These are phyloP conservation scores for Aethionema arabicum DNA, from an alignment of 345 rosid genomes.

Conservation along the genomic window DNA sequence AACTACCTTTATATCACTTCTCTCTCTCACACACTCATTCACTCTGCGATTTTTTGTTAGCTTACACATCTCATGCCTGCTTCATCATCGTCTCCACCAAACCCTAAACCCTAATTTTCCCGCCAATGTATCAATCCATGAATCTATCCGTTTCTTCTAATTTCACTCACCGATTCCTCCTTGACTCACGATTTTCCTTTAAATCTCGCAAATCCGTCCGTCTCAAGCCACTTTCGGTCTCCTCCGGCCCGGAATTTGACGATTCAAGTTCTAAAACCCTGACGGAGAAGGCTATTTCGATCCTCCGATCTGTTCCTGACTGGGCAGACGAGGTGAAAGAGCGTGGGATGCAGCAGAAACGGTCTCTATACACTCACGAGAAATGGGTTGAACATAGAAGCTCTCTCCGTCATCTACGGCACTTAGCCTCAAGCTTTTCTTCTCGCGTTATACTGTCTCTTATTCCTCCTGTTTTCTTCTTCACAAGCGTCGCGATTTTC, in stretches of 20 bases:
- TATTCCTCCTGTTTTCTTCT: constrained; percentile 74
- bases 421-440: constrained; percentile 63
- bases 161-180: constrained; percentile 37
- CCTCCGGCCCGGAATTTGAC: constrained; percentile 24
- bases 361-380: constrained; percentile 72
- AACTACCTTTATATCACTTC: constrained; percentile 21
- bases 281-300: constrained; percentile 12
- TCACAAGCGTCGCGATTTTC: constrained; percentile 59
- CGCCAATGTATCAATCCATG: constrained; percentile 48
- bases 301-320: constrained; percentile 68
- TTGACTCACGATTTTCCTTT: constrained; percentile 32
- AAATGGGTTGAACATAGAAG: constrained; percentile 81
- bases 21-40: constrained; percentile 1
- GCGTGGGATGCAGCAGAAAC: constrained; percentile 73
- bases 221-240: constrained; percentile 37
- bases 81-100: constrained; percentile 28
- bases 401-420: constrained; percentile 80
- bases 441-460: constrained; percentile 83
- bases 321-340: constrained; percentile 85
- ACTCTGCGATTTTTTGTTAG: background rate
- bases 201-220: constrained; percentile 20
- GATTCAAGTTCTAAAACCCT: constrained; percentile 16
- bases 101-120: constrained; percentile 38
- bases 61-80: constrained; percentile 21
- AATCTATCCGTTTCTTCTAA: constrained; percentile 44